These are phyloP conservation scores for Coniophora puteana DNA, from an alignment of 1,284 basidiomycete genomes.

Conservation along the genomic window DNA sequence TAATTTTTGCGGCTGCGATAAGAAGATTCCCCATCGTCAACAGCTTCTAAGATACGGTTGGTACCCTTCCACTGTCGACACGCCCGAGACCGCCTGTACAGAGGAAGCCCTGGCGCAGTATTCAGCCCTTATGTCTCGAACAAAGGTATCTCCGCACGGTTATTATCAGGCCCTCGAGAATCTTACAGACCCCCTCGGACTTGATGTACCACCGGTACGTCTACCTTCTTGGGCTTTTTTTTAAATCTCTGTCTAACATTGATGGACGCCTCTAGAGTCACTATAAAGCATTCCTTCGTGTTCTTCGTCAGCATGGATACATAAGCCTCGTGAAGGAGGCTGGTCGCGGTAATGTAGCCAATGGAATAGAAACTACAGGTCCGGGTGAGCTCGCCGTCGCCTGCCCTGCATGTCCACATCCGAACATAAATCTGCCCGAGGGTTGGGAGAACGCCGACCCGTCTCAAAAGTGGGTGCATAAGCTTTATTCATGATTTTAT, in stretches of 20 bases:
- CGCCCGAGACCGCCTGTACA: conserved; percentile 8
- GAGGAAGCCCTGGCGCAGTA: conserved; percentile 10
- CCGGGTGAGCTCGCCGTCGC: conserved; percentile 9
- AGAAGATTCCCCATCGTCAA: conserved; percentile 1
- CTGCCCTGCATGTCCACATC: conserved; percentile 13
- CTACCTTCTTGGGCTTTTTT: too few species aligned
- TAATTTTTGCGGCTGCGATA: conserved; percentile 3
- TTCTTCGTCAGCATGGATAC: conserved; percentile 13
- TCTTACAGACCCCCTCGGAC: too few species aligned
- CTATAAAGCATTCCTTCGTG: conserved; percentile 13
- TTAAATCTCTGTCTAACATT: too few species aligned
- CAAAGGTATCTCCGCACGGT: conserved; percentile 10
- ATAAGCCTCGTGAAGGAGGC: conserved; percentile 17
- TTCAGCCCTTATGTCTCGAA: conserved; percentile 12
- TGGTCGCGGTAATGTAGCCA: conserved; percentile 13
- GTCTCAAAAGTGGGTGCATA: too few species aligned
- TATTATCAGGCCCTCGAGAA: too few species aligned
- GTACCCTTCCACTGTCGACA: conserved; percentile 10
- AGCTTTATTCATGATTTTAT: too few species aligned
- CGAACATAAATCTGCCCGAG: conserved; percentile 7
- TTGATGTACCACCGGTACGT: too few species aligned
- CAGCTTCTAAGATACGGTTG: conserved; percentile 10
- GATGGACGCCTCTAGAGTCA: conserved; percentile 12
- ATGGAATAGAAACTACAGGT: conserved; percentile 6
- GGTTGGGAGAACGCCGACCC: conserved; percentile 4